phyloP scores from a whole-genome alignment of 208 protist genomes.

The Crithidia acanthocephali region DNA sequence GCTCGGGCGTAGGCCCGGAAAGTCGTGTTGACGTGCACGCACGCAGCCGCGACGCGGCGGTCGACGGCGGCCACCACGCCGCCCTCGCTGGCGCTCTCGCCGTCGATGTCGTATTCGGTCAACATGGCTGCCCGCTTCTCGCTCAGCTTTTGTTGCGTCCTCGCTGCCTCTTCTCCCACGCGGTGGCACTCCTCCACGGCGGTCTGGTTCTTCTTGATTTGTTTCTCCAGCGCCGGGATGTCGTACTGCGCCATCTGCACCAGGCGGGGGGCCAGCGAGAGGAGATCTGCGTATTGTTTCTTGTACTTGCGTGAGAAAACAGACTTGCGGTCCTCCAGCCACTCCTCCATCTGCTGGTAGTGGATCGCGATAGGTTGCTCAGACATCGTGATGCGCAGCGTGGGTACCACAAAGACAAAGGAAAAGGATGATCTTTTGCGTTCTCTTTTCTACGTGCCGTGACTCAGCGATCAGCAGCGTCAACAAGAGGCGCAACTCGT shows the following conservation, averaged over 20 bases:
- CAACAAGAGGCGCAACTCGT: too few species aligned
- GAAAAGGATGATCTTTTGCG: too few species aligned
- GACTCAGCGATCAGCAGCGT: too few species aligned
- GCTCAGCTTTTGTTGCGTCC: constrained; percentile 28
- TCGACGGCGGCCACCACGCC: constrained; percentile 44
- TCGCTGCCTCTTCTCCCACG: constrained; percentile 59
- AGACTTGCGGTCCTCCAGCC: constrained; percentile 66
- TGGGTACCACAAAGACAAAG: background rate
- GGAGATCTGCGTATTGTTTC: constrained; percentile 44
- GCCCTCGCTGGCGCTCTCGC: constrained; percentile 1
- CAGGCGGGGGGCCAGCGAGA: constrained; percentile 54
- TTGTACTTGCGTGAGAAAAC: constrained; percentile 64
- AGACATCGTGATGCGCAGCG: too few species aligned
- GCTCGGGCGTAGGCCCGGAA: constrained; percentile 36
- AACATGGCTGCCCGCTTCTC: constrained; percentile 47
- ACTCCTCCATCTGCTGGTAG: constrained; percentile 87
- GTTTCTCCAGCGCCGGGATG: constrained; percentile 66
- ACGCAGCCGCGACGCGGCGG: constrained; percentile 35
- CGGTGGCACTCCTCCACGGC: constrained; percentile 61
- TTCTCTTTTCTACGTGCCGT: too few species aligned
- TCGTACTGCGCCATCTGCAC: constrained; percentile 75
- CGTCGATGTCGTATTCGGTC: constrained; percentile 42
- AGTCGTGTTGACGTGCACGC: constrained; percentile 26
- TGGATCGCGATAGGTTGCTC: constrained; percentile 67
- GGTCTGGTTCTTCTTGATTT: constrained; percentile 45